A percentile compares a stretch with the other conserved stretches of the same genome.
Conservation (phyloP, 2,329 filamentous ascomycete genomes). For the Fusarium secorum region DNA sequence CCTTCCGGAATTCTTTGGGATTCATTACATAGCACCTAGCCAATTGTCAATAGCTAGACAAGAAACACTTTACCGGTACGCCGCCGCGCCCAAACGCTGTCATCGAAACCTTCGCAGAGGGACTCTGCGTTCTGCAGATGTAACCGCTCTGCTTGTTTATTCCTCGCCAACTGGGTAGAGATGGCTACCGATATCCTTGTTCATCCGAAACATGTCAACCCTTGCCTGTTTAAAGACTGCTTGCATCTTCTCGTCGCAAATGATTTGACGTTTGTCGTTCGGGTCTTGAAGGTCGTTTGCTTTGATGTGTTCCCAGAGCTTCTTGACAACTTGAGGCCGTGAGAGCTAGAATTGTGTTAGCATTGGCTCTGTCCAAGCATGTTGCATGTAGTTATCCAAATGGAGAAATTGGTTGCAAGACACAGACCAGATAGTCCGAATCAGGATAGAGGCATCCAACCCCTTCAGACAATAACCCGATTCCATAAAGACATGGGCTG, state of each 20-base stretch:
- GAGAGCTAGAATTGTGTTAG: slow-evolving; percentile 69
- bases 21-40: slow-evolving; percentile 8
- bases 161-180: slow-evolving; percentile 79
- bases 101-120: slow-evolving; percentile 28
- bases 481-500: background rate
- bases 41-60: background rate
- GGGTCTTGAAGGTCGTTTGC: slow-evolving; percentile 88
- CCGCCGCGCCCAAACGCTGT: slow-evolving; percentile 40
- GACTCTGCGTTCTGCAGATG: background rate
- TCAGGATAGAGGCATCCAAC: background rate
- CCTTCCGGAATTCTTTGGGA: background rate
- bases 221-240: slow-evolving; percentile 90
- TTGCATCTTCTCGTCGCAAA: slow-evolving; percentile 90
- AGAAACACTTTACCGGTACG: slow-evolving; percentile 37
- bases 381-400: background rate
- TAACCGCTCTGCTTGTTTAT: slow-evolving; percentile 4
- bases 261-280: slow-evolving; percentile 87
- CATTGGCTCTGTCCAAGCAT: no score
- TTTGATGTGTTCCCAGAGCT: slow-evolving; percentile 96
- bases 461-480: background rate
- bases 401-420: background rate
- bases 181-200: slow-evolving; percentile 91
- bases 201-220: slow-evolving; percentile 99
- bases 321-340: slow-evolving; percentile 93
- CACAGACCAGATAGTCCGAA: background rate